Conservation (phyloP, 2,329 filamentous ascomycete genomes). For the Clonostachys solani region DNA sequence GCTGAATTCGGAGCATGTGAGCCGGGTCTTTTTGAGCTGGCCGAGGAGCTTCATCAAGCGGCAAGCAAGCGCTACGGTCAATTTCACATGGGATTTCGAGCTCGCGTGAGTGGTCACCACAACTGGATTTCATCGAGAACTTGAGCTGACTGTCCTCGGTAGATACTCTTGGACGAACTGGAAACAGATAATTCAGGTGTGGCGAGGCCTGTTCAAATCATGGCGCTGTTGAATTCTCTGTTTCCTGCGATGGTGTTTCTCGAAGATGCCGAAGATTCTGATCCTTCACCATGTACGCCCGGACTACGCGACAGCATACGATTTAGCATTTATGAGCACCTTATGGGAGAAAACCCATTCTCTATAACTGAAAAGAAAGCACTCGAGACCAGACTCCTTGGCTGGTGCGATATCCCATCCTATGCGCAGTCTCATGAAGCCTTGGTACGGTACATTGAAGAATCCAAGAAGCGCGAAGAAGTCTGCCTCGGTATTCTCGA, state of each 20-base stretch:
- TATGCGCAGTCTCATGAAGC: slow-evolving; percentile 20
- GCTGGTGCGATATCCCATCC: slow-evolving; percentile 22
- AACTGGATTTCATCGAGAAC: not conserved
- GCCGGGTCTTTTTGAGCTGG: slow-evolving; percentile 8
- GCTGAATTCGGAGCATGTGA: slow-evolving; percentile 6
- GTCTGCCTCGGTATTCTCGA: slow-evolving; percentile 4
- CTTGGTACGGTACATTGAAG: slow-evolving; percentile 22
- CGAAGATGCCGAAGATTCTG: slow-evolving; percentile 11
- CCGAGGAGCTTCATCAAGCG: slow-evolving; percentile 21
- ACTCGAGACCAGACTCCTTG: slow-evolving; percentile 21
- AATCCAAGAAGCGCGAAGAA: slow-evolving; percentile 25
- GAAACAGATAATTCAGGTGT: slow-evolving; percentile 1
- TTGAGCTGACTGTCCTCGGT: not conserved
- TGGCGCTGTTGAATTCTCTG: slow-evolving; percentile 28
- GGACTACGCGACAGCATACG: slow-evolving; percentile 26
- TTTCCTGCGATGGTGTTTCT: slow-evolving; percentile 19
- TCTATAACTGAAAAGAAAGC: slow-evolving; percentile 10
- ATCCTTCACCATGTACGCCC: slow-evolving; percentile 19
- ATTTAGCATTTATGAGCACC: slow-evolving; percentile 24
- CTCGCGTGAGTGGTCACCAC: slow-evolving; percentile 14
- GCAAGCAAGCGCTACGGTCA: slow-evolving; percentile 18
- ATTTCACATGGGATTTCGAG: slow-evolving; percentile 25
- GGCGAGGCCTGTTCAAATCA: slow-evolving; percentile 11
- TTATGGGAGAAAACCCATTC: slow-evolving; percentile 17
- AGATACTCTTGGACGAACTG: slow-evolving; percentile 20